Evolutionary conservation across 805 yeast genomes (phyloP).

Genomic region (Candida yuanshanica): DNA sequence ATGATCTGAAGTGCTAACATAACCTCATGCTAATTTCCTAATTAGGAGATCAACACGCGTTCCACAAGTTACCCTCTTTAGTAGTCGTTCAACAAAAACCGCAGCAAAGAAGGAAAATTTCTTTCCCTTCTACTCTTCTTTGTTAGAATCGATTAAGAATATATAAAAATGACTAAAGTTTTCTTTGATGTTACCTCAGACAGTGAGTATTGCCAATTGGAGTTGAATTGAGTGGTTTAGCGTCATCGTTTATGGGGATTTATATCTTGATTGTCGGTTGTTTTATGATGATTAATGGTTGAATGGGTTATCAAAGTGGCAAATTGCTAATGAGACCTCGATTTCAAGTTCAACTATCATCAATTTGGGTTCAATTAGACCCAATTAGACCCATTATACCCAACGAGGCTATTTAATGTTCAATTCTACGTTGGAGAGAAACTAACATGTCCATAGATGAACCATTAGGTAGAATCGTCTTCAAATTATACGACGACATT

Average conservation of each 20-base stretch:
- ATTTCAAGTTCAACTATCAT: too few relatives aligned
- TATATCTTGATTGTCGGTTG: too few relatives aligned
- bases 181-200: slow-evolving; percentile 79
- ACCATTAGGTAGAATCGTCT: slow-evolving; percentile 76
- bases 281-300: too few relatives aligned
- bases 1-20: too few relatives aligned
- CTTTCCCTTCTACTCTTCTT: not conserved
- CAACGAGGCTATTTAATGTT: not conserved
- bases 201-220: slow-evolving; percentile 32
- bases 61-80: too few relatives aligned
- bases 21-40: too few relatives aligned
- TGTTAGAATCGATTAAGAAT: not conserved
- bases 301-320: not conserved
- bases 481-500: slow-evolving; percentile 80
- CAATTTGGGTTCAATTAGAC: not conserved
- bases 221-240: not conserved
- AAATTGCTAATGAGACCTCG: not conserved
- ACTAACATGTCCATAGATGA: slow-evolving; percentile 31
- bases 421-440: not conserved
- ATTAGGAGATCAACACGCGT: too few relatives aligned
- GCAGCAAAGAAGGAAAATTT: not conserved
- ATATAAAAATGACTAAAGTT: slow-evolving; percentile 53
- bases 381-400: not conserved
- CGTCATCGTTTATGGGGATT: too few relatives aligned
- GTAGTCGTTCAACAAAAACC: too few relatives aligned